These are phyloP conservation scores for Closterium sp. DNA, from an alignment of 139 green algal species.

Conservation along the genomic window DNA sequence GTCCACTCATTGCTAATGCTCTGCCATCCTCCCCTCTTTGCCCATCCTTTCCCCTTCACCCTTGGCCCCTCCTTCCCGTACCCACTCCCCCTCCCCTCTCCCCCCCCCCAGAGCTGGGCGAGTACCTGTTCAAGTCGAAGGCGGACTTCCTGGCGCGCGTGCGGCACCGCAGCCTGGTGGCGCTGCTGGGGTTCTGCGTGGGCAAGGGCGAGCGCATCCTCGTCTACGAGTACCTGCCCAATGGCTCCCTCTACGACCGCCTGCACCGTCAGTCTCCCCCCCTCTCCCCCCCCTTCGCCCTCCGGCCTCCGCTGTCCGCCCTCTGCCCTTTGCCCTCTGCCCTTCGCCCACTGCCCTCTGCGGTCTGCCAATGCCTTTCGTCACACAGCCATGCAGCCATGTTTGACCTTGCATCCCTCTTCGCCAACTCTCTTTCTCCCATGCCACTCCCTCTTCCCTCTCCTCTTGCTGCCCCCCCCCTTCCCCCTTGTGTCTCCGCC, in stretches of 20 bases:
- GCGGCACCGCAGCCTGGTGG: slow-evolving; percentile 15
- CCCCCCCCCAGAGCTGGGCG: background rate
- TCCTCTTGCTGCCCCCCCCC: background rate
- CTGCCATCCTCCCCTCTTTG: background rate
- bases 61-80: no score
- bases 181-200: slow-evolving; percentile 34
- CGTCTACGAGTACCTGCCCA: slow-evolving; percentile 38
- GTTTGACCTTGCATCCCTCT: no score
- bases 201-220: slow-evolving; percentile 17
- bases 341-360: no score
- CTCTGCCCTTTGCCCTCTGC: background rate
- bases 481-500: background rate
- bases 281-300: background rate
- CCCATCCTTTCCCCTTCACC: no score
- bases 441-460: background rate
- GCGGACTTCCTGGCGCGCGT: slow-evolving; percentile 2
- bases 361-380: background rate
- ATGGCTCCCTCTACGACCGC: slow-evolving; percentile 41
- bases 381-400: no score
- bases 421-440: no score
- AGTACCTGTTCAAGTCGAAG: slow-evolving; percentile 4
- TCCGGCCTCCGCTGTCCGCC: background rate
- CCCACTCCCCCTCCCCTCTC: no score
- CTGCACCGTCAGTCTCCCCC: slow-evolving; percentile 20
- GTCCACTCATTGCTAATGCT: no score